Evolutionary conservation across 140 eudicot species (phyloP).

Genomic region (Bidens hawaiensis): DNA sequence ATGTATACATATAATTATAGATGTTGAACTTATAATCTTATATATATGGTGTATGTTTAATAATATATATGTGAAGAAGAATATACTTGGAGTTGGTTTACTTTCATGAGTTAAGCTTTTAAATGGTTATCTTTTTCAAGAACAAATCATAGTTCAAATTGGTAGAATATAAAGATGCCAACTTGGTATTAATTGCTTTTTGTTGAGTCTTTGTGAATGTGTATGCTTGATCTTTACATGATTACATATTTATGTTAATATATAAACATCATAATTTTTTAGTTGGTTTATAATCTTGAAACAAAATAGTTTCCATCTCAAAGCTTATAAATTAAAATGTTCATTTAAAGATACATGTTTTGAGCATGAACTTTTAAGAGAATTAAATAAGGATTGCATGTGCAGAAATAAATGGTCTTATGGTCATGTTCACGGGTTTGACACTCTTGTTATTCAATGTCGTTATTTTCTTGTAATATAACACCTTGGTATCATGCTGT

Average conservation of each 20-base stretch:
- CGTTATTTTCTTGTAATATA: no score
- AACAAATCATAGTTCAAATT: constrained; percentile 21
- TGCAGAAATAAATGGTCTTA: not conserved
- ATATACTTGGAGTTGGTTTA: constrained; percentile 20
- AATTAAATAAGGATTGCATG: not conserved
- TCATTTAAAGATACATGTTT: not conserved
- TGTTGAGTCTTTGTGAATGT: constrained; percentile 3
- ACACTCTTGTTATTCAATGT: not conserved
- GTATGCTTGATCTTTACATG: not conserved
- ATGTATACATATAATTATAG: constrained; percentile 3
- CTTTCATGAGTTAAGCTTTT: not conserved
- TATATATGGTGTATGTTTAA: constrained; percentile 20
- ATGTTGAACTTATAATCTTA: constrained; percentile 3
- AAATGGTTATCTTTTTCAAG: constrained; percentile 11
- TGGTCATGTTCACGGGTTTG: not conserved
- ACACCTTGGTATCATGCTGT: no score
- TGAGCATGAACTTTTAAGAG: not conserved
- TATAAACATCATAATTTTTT: no score
- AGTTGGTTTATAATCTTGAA: not conserved
- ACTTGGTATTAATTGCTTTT: constrained; percentile 26
- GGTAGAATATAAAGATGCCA: constrained; percentile 26
- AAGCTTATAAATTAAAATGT: not conserved
- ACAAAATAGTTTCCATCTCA: not conserved
- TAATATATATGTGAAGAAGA: constrained; percentile 20
- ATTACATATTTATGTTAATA: no score